phyloP scores from a whole-genome alignment of 2,329 filamentous ascomycete genomes.

The Metarhizium robertsii region DNA sequence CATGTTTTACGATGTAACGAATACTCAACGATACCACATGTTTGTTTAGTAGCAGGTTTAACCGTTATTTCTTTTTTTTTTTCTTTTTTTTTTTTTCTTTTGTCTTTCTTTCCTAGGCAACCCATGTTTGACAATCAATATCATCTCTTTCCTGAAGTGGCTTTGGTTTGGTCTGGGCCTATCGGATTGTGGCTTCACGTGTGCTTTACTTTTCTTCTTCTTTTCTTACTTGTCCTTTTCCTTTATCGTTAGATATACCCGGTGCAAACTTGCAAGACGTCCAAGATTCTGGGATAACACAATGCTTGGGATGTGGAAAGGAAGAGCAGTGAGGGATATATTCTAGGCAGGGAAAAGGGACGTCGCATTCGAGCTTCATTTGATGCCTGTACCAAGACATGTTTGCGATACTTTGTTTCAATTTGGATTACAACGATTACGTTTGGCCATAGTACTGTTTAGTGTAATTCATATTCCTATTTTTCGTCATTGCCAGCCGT shows the following conservation, averaged over 20 bases:
- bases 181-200: background rate
- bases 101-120: too few species aligned
- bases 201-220: background rate
- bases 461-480: background rate
- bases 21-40: background rate
- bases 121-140: too few species aligned
- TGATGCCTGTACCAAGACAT: background rate
- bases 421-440: too few species aligned
- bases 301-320: background rate
- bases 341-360: background rate
- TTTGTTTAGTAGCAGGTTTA: background rate
- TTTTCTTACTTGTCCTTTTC: background rate
- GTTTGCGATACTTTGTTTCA: background rate
- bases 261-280: background rate
- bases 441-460: background rate
- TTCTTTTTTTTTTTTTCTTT: background rate
- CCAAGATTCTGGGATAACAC: background rate
- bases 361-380: background rate
- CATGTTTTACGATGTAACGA: background rate
- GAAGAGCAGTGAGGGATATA: background rate
- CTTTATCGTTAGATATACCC: background rate
- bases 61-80: background rate
- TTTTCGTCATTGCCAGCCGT: background rate
- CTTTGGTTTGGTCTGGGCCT: too few species aligned
- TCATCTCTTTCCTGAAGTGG: too few species aligned